Percentiles rank a stretch among this genome's conserved stretches.
These are phyloP conservation scores for Aspergillus neoniger DNA, from an alignment of 2,329 filamentous ascomycete species.

Conservation along the genomic window DNA sequence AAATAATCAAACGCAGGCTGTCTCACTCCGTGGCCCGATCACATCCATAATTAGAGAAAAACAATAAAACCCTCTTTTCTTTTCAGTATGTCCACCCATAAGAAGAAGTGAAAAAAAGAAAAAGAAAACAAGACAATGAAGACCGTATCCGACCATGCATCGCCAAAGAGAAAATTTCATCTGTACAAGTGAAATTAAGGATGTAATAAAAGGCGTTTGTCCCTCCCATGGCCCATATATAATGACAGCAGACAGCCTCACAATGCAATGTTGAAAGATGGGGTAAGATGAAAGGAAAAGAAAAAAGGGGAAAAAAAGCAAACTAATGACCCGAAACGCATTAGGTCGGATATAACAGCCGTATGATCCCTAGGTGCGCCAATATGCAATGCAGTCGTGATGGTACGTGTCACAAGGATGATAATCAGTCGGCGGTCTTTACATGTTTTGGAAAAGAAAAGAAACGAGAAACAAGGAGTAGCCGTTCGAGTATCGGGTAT, in stretches of 20 bases:
- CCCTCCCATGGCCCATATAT: slow-evolving; percentile 16
- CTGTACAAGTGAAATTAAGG: slow-evolving; percentile 9
- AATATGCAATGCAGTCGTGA: slow-evolving; percentile 44
- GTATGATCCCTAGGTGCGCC: slow-evolving; percentile 37
- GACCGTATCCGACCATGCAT: slow-evolving; percentile 1
- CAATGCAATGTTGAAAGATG: slow-evolving; percentile 29
- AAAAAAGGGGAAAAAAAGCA: slow-evolving; percentile 20
- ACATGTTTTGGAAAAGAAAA: slow-evolving; percentile 15
- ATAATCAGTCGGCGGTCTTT: slow-evolving; percentile 26
- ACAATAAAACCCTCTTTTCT: background rate
- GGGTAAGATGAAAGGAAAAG: slow-evolving; percentile 18
- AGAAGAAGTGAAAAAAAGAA: background rate
- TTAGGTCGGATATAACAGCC: slow-evolving; percentile 26
- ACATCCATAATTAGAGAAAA: background rate
- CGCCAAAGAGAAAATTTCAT: slow-evolving; percentile 8
- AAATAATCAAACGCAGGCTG: slow-evolving; percentile 1
- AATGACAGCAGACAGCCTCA: slow-evolving; percentile 33
- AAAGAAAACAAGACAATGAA: slow-evolving; percentile 1
- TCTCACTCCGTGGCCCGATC: background rate
- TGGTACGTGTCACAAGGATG: slow-evolving; percentile 37
- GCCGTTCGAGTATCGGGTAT: slow-evolving; percentile 22
- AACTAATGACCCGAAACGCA: slow-evolving; percentile 25
- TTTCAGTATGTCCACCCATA: slow-evolving; percentile 2
- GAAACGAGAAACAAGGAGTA: slow-evolving; percentile 17
- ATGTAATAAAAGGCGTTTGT: slow-evolving; percentile 4